Base-by-base conservation (phyloP, 2,329 filamentous ascomycete genomes). In the Trichocomaceae sp. region DNA sequence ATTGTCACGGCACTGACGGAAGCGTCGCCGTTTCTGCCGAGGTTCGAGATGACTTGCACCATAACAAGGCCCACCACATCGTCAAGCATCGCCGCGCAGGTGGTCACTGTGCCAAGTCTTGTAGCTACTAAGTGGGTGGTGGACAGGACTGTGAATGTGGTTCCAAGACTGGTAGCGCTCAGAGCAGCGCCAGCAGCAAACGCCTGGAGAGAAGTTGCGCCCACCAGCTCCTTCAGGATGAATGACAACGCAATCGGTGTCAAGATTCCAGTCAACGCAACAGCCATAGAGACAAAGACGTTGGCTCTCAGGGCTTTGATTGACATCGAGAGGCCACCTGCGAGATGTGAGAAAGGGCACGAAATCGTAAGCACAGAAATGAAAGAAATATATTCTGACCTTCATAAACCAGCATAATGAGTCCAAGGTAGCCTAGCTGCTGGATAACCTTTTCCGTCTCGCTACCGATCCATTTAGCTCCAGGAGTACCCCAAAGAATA, bases 21-120 rank as follows among this genome's bases (percentile, higher is more conserved):
- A 2, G 59, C 61, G 8, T 59, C 50, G 2, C 58, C 52, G 45
- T 58, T 61, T 46, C 66, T 52, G 69, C 85, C 78, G 0, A 92
- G 73, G 47, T 83, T 84, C 0, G 85, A 81, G 20, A 93, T 85
- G 46, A 92, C 79, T 60, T 88, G 82, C 0, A 90, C 85, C 81
- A 92, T 86, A 7, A 91, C 81, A 9, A 92, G 72, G 0, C 87
- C 87, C 1, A 88, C 79, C 0, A 92, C 84, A 69, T 93, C 88
- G 64, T 93, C 88, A 72, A 93, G 81, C 81, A 93, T 88, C 0
- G 88, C 88, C 1, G 87, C 87, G 56, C 81, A 84, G 2, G 82
- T 81, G 0, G 90, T 75, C 0, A 93, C 80, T 8, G 71, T 83
- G 55, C 72, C 88, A 0, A 85, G 65, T 1, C 81, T 71, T 8